phyloP scores from a whole-genome alignment of 805 yeast genomes.

The Barnettozyma botsteinii region DNA sequence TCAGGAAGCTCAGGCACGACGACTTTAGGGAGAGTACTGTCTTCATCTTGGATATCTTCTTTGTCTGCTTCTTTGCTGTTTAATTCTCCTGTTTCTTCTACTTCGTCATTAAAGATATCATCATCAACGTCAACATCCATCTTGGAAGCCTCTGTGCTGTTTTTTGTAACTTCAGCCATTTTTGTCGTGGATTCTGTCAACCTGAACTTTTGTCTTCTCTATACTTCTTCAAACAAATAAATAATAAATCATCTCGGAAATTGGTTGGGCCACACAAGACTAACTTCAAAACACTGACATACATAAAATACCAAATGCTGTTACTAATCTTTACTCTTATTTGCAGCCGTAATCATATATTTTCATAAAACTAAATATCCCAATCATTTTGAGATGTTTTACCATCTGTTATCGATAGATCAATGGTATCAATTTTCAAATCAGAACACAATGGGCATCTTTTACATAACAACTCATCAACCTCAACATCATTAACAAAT shows the following conservation, averaged over 20 bases:
- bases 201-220: no score
- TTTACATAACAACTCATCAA: conserved; percentile 53
- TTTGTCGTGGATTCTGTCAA: neutral
- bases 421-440: conserved; percentile 61
- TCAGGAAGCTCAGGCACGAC: conserved; percentile 48
- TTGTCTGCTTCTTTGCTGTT: conserved; percentile 4
- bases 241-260: no score
- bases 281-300: no score
- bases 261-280: no score
- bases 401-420: conserved; percentile 48
- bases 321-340: no score
- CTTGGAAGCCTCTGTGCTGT: neutral
- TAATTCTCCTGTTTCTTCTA: conserved; percentile 9
- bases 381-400: conserved; percentile 38
- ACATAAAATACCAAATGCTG: no score
- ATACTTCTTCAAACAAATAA: no score
- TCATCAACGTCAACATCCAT: conserved; percentile 24
- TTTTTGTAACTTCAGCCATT: no score
- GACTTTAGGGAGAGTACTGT: conserved; percentile 8
- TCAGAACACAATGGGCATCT: conserved; percentile 80
- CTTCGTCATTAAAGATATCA: conserved; percentile 23
- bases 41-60: conserved; percentile 16
- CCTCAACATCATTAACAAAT: conserved; percentile 33
- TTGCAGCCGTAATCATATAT: no score
- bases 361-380: conserved; percentile 27